Evolutionary conservation across 768 basidiomycete species (phyloP), one percentile per base, ranked within the genome.

Genomic region (Rubroboletus pulcherrimus): DNA sequence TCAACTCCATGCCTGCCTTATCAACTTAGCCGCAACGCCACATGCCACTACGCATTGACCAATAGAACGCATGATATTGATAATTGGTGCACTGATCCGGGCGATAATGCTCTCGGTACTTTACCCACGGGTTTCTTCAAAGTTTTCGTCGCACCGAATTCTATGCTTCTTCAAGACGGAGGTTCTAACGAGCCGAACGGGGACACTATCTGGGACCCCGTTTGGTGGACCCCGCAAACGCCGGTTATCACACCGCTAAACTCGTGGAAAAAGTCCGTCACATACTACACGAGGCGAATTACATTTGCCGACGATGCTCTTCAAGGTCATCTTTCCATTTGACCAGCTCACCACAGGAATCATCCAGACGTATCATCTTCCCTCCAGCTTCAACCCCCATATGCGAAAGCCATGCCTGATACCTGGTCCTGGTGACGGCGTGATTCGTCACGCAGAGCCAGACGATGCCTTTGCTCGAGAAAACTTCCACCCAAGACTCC

Each of bases 391-490:
- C 65, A 2, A 78, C 21, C 2, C 41, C 48, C 58, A 57, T 66
- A 17, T 44, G 53, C 2, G 49, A 31, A 2, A 64, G 47, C 69
- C 59, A 66, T 10, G 51, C 59, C 2, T 30, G 33, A 35, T 66
- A 68, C 44, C 37, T 58, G 11, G 40, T 57, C 51, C 47, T 70
- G 12, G 29, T 17, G 8, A 31, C 0, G 47, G 64, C 58, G 46
- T 84, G 83, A 2, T 78, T 57, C 24, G 66, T 73, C 11, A 82
- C 52, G 60, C 79, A 84, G 72, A 71, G 77, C 19, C 84, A 54
- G 34, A 84, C 79, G 60, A 82, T 80, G 1, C 81, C 70, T 19
- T 70, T 70, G 0, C 74, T 77, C 38, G 81, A 79, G 57, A 84
- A 77, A 1, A 73, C 71, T 26, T 74, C 72, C 6, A 57, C 56